Percentiles rank a stretch among this genome's conserved stretches.
Evolutionary conservation across 495 filamentous ascomycete genomes (phyloP).

Genomic region (Penicillium paxilli): DNA sequence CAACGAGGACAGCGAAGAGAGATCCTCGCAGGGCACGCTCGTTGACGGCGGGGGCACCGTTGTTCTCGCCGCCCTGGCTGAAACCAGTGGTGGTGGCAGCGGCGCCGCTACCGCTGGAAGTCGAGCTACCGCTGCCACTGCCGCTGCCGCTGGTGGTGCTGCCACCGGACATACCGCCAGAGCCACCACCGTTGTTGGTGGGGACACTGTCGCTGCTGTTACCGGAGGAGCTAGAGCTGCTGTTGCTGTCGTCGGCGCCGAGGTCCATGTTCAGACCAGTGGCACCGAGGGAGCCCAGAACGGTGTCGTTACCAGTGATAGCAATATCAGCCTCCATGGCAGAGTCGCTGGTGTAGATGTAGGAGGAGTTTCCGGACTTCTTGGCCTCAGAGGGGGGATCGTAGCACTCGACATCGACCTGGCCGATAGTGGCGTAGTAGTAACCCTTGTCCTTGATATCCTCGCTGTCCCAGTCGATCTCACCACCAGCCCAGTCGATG

Average conservation of each 20-base stretch:
- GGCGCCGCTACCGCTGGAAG: neutral
- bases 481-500: constrained; percentile 86
- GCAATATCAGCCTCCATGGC: constrained; percentile 75
- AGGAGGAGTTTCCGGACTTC: constrained; percentile 61
- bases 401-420: constrained; percentile 84
- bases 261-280: constrained; percentile 71
- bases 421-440: constrained; percentile 80
- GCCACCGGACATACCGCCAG: constrained; percentile 25
- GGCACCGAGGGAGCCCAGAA: constrained; percentile 76
- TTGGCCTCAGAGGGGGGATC: constrained; percentile 64
- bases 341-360: constrained; percentile 66
- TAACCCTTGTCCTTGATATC: constrained; percentile 84
- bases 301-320: constrained; percentile 70
- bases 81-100: constrained; percentile 21
- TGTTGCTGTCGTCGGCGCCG: constrained; percentile 29
- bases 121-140: constrained; percentile 18
- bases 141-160: constrained; percentile 8
- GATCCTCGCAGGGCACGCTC: constrained; percentile 53
- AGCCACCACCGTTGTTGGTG: constrained; percentile 33
- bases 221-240: constrained; percentile 20
- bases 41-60: constrained; percentile 37
- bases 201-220: constrained; percentile 35
- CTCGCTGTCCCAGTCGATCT: constrained; percentile 79
- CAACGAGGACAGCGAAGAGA: constrained; percentile 57
- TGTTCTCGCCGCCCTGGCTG: constrained; percentile 23